A percentile compares a stretch with the other conserved stretches of the same genome.
Conservation (phyloP, 768 basidiomycete species). For the Rhizopogon roseolus region DNA sequence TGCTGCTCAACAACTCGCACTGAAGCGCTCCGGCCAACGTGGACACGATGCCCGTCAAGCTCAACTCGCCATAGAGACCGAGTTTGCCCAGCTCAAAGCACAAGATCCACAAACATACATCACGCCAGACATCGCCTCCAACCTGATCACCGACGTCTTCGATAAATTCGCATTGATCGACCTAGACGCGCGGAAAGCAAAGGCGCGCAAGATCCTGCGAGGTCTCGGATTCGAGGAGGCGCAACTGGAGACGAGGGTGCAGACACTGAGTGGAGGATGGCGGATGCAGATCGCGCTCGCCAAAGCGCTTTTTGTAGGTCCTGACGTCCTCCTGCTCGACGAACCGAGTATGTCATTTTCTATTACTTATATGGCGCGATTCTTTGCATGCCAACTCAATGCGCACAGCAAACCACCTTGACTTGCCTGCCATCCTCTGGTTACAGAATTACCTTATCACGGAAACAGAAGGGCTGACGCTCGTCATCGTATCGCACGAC, state of each 20-base stretch:
- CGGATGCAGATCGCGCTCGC: slow-evolving; percentile 56
- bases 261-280: slow-evolving; percentile 63
- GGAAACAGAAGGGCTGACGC: slow-evolving; percentile 31
- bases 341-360: slow-evolving; percentile 39
- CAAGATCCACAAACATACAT: slow-evolving; percentile 6
- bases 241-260: slow-evolving; percentile 19
- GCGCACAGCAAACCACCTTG: slow-evolving; percentile 34
- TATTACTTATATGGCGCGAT: background rate
- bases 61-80: slow-evolving; percentile 4
- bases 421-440: slow-evolving; percentile 50
- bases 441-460: slow-evolving; percentile 45
- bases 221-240: slow-evolving; percentile 55
- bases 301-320: slow-evolving; percentile 49
- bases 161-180: slow-evolving; percentile 6
- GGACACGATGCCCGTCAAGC: slow-evolving; percentile 8
- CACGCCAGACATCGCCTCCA: slow-evolving; percentile 2
- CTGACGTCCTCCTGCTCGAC: slow-evolving; percentile 56
- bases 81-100: background rate
- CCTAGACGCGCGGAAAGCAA: slow-evolving; percentile 5
- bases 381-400: background rate
- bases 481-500: slow-evolving; percentile 67
- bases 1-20: slow-evolving; percentile 3
- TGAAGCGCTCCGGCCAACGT: slow-evolving; percentile 6
- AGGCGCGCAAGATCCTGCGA: slow-evolving; percentile 45
- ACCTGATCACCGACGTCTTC: slow-evolving; percentile 6